These are phyloP conservation scores for Chaetothyriales sp. DNA, from an alignment of 2,329 filamentous ascomycete genomes.

Conservation along the genomic window DNA sequence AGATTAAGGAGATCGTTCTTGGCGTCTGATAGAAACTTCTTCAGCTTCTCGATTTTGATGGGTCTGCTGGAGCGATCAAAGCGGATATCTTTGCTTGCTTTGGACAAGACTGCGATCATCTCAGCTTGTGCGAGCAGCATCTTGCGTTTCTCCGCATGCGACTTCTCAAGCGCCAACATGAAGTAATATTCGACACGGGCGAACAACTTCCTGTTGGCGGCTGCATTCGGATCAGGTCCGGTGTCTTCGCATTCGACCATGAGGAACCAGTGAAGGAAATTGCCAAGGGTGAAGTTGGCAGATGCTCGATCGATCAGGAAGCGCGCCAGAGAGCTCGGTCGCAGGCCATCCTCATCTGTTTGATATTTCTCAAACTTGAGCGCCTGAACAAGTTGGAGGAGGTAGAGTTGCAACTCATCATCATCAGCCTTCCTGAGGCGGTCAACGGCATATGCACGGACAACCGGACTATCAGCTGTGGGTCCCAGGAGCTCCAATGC, in stretches of 20 bases:
- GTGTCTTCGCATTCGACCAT: slow-evolving; percentile 92
- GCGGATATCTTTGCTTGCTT: slow-evolving; percentile 79
- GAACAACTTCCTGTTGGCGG: slow-evolving; percentile 65
- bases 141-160: slow-evolving; percentile 60
- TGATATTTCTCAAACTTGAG: slow-evolving; percentile 81
- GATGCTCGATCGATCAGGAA: slow-evolving; percentile 83
- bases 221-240: slow-evolving; percentile 56
- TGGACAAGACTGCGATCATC: slow-evolving; percentile 71
- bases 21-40: slow-evolving; percentile 70
- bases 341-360: slow-evolving; percentile 46
- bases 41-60: slow-evolving; percentile 71
- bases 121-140: slow-evolving; percentile 77
- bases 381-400: slow-evolving; percentile 88
- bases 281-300: slow-evolving; percentile 78
- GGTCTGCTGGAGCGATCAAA: slow-evolving; percentile 63
- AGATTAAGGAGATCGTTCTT: slow-evolving; percentile 78
- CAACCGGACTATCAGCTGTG: slow-evolving; percentile 74
- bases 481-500: slow-evolving; percentile 82
- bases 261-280: slow-evolving; percentile 95
- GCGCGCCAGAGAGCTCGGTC: slow-evolving; percentile 71
- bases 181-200: slow-evolving; percentile 92
- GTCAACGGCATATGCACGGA: slow-evolving; percentile 87
- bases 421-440: slow-evolving; percentile 84
- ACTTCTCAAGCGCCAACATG: slow-evolving; percentile 70
- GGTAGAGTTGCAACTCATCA: slow-evolving; percentile 76